These are phyloP conservation scores for Paramecium tetraurelia DNA, from an alignment of 73 alveolate species.

Conservation along the genomic window DNA sequence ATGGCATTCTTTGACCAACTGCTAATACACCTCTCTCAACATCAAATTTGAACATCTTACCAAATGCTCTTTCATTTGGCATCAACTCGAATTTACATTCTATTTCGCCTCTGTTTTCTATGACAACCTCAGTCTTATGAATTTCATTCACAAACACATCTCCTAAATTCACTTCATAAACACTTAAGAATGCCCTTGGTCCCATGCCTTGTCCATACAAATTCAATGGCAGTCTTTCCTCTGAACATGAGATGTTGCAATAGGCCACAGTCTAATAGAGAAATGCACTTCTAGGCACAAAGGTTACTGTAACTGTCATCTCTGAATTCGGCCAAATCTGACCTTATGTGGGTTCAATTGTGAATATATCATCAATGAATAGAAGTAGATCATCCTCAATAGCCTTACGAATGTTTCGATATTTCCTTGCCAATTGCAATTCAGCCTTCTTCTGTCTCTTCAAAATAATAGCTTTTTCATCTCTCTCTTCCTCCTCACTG, in stretches of 20 bases:
- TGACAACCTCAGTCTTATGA: conserved; percentile 78
- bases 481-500: conserved; percentile 90
- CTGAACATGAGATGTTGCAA: conserved; percentile 97
- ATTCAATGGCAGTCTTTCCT: conserved; percentile 97
- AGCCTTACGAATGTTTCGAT: conserved; percentile 91
- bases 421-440: conserved; percentile 68
- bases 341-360: conserved; percentile 98
- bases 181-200: conserved; percentile 94
- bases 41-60: conserved; percentile 66
- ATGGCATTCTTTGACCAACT: conserved; percentile 84
- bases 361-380: conserved; percentile 98
- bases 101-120: conserved; percentile 83
- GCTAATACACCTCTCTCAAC: conserved; percentile 74
- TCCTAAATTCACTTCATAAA: conserved; percentile 92
- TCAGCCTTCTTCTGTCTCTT: conserved; percentile 60
- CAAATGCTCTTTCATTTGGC: conserved; percentile 64
- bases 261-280: conserved; percentile 93
- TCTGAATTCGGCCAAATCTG: conserved; percentile 99
- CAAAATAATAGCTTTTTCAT: conserved; percentile 65
- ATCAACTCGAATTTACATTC: conserved; percentile 66
- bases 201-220: conserved; percentile 99
- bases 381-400: conserved; percentile 98
- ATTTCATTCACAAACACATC: conserved; percentile 91
- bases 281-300: conserved; percentile 97
- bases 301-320: conserved; percentile 95